Conservation (phyloP, 1,284 basidiomycete species). For the Ceratobasidium sp. region DNA sequence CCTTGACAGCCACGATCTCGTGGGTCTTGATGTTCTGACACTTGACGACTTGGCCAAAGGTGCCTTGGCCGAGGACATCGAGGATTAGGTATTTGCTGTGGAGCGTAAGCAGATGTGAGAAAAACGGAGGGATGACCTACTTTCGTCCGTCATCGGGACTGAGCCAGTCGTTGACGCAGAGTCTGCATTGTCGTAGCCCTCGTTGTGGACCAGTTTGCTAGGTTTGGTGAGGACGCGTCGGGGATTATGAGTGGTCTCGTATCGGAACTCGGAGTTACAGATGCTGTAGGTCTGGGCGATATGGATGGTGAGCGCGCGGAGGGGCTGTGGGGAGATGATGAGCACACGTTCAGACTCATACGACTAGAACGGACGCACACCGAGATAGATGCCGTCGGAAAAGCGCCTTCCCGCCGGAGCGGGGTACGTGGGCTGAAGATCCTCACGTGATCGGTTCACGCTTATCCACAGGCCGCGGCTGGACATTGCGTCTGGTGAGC, state of each 20-base stretch:
- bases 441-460: too few relatives aligned
- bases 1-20: conserved; percentile 98
- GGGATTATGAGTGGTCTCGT: conserved; percentile 93
- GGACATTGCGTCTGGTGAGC: too few relatives aligned
- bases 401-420: conserved; percentile 72
- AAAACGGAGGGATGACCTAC: conserved; percentile 66
- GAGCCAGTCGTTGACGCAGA: conserved; percentile 96
- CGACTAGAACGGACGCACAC: conserved; percentile 50
- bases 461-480: too few relatives aligned
- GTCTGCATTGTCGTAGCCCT: conserved; percentile 96
- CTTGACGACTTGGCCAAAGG: conserved; percentile 99
- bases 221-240: conserved; percentile 95
- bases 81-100: conserved; percentile 90
- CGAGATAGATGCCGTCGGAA: conserved; percentile 64
- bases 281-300: conserved; percentile 91
- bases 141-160: conserved; percentile 92
- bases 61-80: conserved; percentile 97
- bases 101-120: not conserved
- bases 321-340: conserved; percentile 70
- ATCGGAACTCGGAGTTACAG: conserved; percentile 93
- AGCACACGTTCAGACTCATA: conserved; percentile 10
- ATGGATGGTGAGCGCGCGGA: conserved; percentile 88
- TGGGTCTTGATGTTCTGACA: conserved; percentile 99
- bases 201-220: conserved; percentile 92
- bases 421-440: conserved; percentile 77